Conservation (phyloP, 192 early-diverging fungal genomes). For the Geranomyces variabilis region DNA sequence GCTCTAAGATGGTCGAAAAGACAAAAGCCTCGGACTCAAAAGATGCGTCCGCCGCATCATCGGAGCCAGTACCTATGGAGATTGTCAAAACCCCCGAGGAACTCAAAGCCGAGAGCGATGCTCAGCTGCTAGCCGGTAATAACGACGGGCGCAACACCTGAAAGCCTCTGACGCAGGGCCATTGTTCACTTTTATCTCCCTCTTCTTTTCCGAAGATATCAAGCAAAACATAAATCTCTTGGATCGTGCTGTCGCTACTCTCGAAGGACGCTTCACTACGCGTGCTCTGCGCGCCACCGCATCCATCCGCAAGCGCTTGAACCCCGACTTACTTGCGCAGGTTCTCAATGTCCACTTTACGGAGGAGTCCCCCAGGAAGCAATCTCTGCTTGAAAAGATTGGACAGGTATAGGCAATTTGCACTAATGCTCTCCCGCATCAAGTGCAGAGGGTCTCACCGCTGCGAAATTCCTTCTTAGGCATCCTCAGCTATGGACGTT, state of each 20-base stretch:
- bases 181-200: background rate
- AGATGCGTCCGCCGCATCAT: background rate
- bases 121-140: conserved; percentile 29
- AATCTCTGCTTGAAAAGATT: conserved; percentile 19
- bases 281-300: conserved; percentile 84
- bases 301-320: conserved; percentile 78
- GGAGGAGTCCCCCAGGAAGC: conserved; percentile 9
- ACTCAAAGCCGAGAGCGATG: conserved; percentile 26
- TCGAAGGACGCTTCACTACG: conserved; percentile 86
- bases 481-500: conserved; percentile 49
- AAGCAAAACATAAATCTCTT: conserved; percentile 83
- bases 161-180: background rate
- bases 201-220: conserved; percentile 64
- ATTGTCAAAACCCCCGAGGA: conserved; percentile 36
- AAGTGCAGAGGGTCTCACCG: too few relatives aligned
- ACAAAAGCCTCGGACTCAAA: conserved; percentile 9
- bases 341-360: conserved; percentile 40
- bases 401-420: conserved; percentile 7
- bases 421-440: too few relatives aligned
- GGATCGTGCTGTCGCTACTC: conserved; percentile 77
- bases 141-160: background rate
- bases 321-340: conserved; percentile 62
- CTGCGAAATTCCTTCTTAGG: conserved; percentile 24
- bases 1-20: conserved; percentile 24
- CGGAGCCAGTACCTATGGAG: conserved; percentile 22